phyloP scores from a whole-genome alignment of 2,329 filamentous ascomycete genomes.

The Arthrobotrys conoides region DNA sequence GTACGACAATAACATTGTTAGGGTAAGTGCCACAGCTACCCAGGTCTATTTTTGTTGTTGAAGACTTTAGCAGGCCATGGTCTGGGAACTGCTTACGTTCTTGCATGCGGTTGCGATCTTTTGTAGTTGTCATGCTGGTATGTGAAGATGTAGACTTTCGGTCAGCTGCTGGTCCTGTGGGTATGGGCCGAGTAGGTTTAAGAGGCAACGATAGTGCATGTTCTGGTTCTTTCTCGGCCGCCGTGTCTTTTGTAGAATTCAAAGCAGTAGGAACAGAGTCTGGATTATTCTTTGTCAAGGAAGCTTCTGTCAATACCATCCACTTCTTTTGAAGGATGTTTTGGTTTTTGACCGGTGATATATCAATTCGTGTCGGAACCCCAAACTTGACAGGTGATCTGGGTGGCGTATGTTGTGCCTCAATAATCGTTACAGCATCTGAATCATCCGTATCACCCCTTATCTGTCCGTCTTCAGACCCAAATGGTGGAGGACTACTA shows the following conservation, averaged over 20 bases:
- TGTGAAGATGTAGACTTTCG: neutral
- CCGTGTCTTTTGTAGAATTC: neutral
- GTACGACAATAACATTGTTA: constrained; percentile 29
- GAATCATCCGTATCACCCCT: neutral
- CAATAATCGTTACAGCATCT: constrained; percentile 4
- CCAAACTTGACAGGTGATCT: constrained; percentile 15
- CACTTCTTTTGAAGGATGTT: neutral
- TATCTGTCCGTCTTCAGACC: constrained; percentile 5
- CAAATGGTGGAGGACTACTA: neutral
- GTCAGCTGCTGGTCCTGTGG: neutral
- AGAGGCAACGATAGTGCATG: neutral
- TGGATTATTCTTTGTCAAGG: neutral
- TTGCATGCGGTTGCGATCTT: neutral
- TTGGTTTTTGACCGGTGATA: neutral
- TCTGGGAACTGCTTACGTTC: neutral
- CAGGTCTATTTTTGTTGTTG: neutral
- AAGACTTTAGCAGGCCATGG: neutral
- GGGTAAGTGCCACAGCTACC: constrained; percentile 21
- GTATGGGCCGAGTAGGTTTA: neutral
- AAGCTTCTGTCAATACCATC: neutral
- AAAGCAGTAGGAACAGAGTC: neutral
- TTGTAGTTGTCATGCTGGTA: neutral
- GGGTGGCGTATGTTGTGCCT: neutral
- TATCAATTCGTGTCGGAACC: neutral
- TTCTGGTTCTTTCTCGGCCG: neutral